phyloP scores from a whole-genome alignment of 495 filamentous ascomycete species.

The Alectoria sarmentosa region DNA sequence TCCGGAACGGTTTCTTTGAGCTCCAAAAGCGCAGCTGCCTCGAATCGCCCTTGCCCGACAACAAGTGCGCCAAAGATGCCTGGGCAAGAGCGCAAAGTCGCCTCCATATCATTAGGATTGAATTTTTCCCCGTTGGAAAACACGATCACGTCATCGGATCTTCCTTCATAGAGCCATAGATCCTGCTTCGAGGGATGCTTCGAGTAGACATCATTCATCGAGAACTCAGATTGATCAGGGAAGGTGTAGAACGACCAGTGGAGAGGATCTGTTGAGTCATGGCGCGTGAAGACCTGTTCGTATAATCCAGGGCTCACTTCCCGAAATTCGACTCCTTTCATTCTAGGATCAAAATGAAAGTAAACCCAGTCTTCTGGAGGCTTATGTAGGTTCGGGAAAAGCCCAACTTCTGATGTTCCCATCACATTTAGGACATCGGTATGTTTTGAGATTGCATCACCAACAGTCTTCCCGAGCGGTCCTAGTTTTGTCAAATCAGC shows the following conservation, averaged over 20 bases:
- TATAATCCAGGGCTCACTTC: conserved; percentile 5
- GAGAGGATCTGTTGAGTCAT: conserved; percentile 8
- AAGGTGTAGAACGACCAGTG: conserved; percentile 11
- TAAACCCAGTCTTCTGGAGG: conserved; percentile 22
- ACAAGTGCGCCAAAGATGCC: background rate
- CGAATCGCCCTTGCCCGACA: background rate
- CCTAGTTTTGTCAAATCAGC: background rate
- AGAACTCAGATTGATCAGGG: background rate
- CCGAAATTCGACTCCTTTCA: conserved; percentile 18
- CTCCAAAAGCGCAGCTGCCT: background rate
- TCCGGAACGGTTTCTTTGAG: background rate
- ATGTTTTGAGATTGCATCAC: conserved; percentile 12
- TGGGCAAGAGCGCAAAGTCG: background rate
- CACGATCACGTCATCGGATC: conserved; percentile 39
- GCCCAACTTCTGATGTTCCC: conserved; percentile 17
- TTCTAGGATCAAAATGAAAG: conserved; percentile 12
- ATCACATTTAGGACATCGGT: conserved; percentile 16
- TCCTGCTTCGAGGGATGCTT: background rate
- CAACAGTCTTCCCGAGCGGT: conserved; percentile 16
- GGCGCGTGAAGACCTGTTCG: conserved; percentile 8
- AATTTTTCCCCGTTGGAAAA: conserved; percentile 31
- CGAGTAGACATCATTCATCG: conserved; percentile 4
- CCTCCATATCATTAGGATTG: background rate
- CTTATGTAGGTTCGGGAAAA: background rate
- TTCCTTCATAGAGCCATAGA: conserved; percentile 14